Evolutionary conservation across 805 yeast species (phyloP), one percentile per base, ranked within the genome.

Genomic region (Kuraishia capsulata): DNA sequence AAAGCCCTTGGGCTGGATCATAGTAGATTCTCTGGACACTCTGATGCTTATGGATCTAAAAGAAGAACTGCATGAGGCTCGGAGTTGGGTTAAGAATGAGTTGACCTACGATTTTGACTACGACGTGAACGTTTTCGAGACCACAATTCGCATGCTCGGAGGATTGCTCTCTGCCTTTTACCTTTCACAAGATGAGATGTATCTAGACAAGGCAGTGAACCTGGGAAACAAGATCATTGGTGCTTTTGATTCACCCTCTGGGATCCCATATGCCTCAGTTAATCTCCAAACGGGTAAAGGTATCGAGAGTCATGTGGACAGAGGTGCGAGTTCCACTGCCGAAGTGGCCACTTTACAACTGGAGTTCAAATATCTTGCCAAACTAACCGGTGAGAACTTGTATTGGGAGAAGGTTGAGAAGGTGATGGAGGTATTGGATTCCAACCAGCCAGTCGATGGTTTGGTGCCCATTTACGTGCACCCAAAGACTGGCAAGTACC

Each of bases 141-240:
- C 96, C n/a, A 86, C 97, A 4, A 88, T 86, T 45, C 70, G 96
- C 54, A 86, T 89, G 94, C 63, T 89, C 20, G 97, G 97, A 33
- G 97, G 97, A 0, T 65, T 89, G n/a, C 61, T 89, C 36, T 81
- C 95, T 3, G 95, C 95, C 0, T 76, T 74, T 52, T 79, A 84
- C 46, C 59, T 86, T 21, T 71, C 89, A 2, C 62, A 69, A 11
- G 89, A 83, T 48, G 83, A 78, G 35, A 42, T 83, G 39, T 86
- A 78, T 51, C 64, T 87, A 39, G 85, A 84, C 44, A 80, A 79
- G 52, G 96, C 96, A 2, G 74, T 69, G 6, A 84, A 79, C 50
- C 68, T 88, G 46, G 96, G 86, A n/a, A 74, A 80, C 49, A 69
- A 85, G 21, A 52, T 88, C 37, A 41, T 78, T 16, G 81, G 83